Evolutionary conservation across 352 stramenopile species (phyloP), one percentile per base, ranked within the genome.

Genomic region (Aphanomyces euteiches): DNA sequence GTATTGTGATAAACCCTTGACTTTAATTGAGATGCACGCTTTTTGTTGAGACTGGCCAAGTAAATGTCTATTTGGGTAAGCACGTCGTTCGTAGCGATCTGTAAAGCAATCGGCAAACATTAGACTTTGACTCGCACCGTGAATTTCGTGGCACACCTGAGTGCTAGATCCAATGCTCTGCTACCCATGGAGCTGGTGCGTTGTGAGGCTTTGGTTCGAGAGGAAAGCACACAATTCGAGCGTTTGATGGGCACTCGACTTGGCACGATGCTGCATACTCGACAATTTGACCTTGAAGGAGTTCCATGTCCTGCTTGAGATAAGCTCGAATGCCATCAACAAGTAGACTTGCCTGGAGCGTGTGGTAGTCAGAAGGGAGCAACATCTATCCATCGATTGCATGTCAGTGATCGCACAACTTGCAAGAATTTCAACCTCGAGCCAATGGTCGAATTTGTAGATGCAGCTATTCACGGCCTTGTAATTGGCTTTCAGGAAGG

Each of bases 371-470:
- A n/a, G 21, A 28, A 57, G 6, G 47, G 21, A 37, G 7, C 13
- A 69, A 15, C 28, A 66, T 58, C 3, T 37, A 61, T 58, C 36
- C 50, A 58, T 19, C 15, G 17, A 8, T 12, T 66, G 8, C n/a
- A 48, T 19, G 57, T 66, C 39, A 58, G 5, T 12, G 41, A 3
- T 47, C 13, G 45, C 12, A 17, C 8, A 34, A 61, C 13, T 37
- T 15, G 3, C 38, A n/a, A 43, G 28, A 59, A 53, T 37, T 28
- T 28, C 28, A 28, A 84, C 77, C 79, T 95, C 87, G 19, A 94
- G 76, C 87, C 84, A 95, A 63, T 95, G 88, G 60, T 96, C 88
- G 60, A 95, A 87, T 72, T 92, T 92, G 79, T 95, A 92, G 59
- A 95, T 90, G 56, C 80, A 83, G 39, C 71, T 74, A 39, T 10